Base-by-base conservation (phyloP, 2,329 filamentous ascomycete species). In the Cladosporium sp. region DNA sequence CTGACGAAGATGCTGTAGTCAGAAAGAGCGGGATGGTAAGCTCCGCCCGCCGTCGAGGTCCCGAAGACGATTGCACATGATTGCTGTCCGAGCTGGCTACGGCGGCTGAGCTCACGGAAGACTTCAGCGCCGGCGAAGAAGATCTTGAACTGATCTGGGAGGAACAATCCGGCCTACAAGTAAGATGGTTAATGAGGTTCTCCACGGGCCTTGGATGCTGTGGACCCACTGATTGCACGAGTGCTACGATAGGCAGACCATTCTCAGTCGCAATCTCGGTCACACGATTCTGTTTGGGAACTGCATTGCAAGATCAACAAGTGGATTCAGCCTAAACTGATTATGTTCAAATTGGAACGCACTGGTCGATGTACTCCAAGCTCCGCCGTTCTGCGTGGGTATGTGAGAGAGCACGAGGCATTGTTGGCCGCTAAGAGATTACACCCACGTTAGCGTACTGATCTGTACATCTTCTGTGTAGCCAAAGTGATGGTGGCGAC, bases 31-130 rank as follows among this genome's bases (percentile, higher is more conserved):
- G 79, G 79, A 63, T 80, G 77, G 62, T 80, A 80, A n/a, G 79
- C 79, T 11, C 78, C 78, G 28, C 80, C 79, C 0, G 80, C 79
- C 0, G 80, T 82, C 0, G 79, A 81, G 1, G 79, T 79, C 11
- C 80, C 80, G 62, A 82, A 82, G 0, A 82, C 80, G 10, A 82
- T 75, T 0, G 80, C 79, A 65, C 80, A 82, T 3, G 78, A 80
- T 0, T 78, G 74, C 59, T 77, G 74, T 12, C 78, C 76, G 24
- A 78, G 72, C 44, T 75, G 72, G 1, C 74, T 78, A 12, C 80
- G 76, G 2, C 78, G 66, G 0, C 80, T 77, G 8, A 81, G 76
- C 57, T 81, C 79, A 30, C 75, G 74, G 68, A 82, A 82, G 0
- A 82, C 74, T 67, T 81, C 75, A 5, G 78, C 78, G 7, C 77